phyloP scores from a whole-genome alignment of 257 asterid species.

The Solanum peruvianum region DNA sequence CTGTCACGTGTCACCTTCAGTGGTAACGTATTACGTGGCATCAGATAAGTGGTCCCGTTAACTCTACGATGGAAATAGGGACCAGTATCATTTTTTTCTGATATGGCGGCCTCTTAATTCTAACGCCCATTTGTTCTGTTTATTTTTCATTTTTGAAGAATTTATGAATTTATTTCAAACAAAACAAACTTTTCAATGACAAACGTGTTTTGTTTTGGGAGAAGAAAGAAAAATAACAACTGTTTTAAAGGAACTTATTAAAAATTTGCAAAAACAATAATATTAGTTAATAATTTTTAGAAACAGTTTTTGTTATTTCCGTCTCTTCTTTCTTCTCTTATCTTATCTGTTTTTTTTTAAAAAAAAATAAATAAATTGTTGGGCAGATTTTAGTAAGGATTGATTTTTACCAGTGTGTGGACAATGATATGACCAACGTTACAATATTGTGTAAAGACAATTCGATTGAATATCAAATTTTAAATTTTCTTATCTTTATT shows the following conservation, averaged over 20 bases:
- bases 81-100: neutral
- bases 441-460: neutral
- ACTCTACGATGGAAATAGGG: neutral
- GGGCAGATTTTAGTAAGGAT: neutral
- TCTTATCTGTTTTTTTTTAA: neutral
- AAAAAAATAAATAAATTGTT: neutral
- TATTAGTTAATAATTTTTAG: too few relatives aligned
- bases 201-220: neutral
- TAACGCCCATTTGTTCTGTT: neutral
- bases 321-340: neutral
- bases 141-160: neutral
- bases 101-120: neutral
- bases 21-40: neutral
- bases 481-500: too few relatives aligned
- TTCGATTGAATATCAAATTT: too few relatives aligned
- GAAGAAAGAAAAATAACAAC: neutral
- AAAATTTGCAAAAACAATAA: neutral
- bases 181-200: neutral
- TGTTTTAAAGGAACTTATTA: neutral
- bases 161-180: neutral
- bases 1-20: neutral
- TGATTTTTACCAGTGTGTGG: neutral
- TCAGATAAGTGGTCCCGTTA: neutral
- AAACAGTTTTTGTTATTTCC: too few relatives aligned
- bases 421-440: neutral